Conservation (phyloP, 2,329 filamentous ascomycete genomes). For the Capronia americana region DNA sequence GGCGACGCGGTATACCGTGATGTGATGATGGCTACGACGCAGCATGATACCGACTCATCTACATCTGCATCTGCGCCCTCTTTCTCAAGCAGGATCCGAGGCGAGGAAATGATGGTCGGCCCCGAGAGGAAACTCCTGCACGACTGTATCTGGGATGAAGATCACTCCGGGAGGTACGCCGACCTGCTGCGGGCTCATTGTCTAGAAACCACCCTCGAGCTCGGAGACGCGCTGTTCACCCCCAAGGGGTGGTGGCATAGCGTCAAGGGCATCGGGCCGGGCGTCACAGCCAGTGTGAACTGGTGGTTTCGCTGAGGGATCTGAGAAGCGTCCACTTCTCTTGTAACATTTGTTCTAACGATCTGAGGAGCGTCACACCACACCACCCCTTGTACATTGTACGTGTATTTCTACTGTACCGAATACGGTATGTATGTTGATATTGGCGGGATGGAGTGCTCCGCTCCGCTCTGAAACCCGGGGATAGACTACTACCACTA, state of each 20-base stretch:
- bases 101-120: conserved; percentile 90
- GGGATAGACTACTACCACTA: no score
- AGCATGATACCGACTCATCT: conserved; percentile 37
- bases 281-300: conserved; percentile 70
- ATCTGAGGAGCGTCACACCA: no score
- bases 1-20: conserved; percentile 70
- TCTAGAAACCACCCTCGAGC: conserved; percentile 63
- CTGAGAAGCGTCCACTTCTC: background rate
- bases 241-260: conserved; percentile 89
- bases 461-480: no score
- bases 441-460: no score
- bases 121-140: conserved; percentile 71
- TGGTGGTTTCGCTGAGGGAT: conserved; percentile 77
- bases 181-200: conserved; percentile 42
- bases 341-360: no score
- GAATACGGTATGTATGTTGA: no score
- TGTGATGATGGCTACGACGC: conserved; percentile 44
- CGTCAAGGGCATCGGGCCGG: conserved; percentile 67
- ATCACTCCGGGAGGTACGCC: conserved; percentile 20
- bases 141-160: conserved; percentile 69
- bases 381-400: no score
- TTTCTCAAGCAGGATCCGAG: conserved; percentile 64
- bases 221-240: conserved; percentile 78
- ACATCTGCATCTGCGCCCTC: conserved; percentile 32
- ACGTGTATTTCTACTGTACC: no score